Evolutionary conservation across 1,284 basidiomycete species (phyloP).

Genomic region (Puccinia novopanici): DNA sequence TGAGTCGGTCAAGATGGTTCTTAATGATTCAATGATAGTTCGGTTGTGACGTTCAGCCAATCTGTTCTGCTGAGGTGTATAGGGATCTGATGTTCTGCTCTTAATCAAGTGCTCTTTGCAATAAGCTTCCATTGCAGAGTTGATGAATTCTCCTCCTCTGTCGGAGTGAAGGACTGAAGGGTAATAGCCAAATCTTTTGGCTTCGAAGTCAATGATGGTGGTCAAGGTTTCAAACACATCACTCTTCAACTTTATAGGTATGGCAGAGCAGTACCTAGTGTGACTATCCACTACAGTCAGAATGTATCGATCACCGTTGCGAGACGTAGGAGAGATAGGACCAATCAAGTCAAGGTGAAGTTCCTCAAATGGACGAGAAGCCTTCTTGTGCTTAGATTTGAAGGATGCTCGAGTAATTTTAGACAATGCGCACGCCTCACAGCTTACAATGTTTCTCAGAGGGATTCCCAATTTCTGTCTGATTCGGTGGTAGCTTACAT

Average conservation of each 20-base stretch:
- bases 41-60: not conserved
- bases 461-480: not conserved
- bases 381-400: not conserved
- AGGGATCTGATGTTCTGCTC: not conserved
- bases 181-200: not conserved
- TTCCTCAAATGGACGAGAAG: not conserved
- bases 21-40: not conserved
- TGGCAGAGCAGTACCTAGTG: not conserved
- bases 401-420: not conserved
- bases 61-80: not conserved
- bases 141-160: not conserved
- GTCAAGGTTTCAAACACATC: not conserved
- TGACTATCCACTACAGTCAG: not conserved
- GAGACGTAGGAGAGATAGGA: not conserved
- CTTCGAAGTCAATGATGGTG: not conserved
- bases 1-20: not conserved
- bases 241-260: not conserved
- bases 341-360: not conserved
- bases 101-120: not conserved
- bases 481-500: slow-evolving; percentile 1
- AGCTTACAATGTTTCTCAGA: not conserved
- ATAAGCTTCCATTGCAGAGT: not conserved
- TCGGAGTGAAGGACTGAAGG: not conserved
- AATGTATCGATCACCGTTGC: not conserved
- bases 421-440: not conserved